Conservation (phyloP, 2,329 filamentous ascomycete species). For the Rhinocladiella mackenziei region DNA sequence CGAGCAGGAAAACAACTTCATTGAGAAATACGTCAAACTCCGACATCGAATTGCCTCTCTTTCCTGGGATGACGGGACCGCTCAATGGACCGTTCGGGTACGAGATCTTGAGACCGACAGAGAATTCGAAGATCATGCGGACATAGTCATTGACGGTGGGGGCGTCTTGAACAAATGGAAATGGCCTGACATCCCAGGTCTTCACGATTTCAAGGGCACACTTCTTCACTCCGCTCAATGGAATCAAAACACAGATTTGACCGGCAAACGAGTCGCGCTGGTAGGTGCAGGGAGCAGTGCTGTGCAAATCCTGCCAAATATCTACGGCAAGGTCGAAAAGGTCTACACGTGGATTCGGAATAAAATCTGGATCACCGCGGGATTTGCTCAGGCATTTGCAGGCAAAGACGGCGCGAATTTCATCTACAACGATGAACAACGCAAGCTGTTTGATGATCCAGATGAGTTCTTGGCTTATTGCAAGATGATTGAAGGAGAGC, state of each 20-base stretch:
- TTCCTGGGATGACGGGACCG: constrained; percentile 32
- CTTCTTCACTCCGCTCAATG: constrained; percentile 36
- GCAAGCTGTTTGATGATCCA: constrained; percentile 22
- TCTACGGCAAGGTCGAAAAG: constrained; percentile 37
- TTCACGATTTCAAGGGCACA: constrained; percentile 36
- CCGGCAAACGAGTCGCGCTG: constrained; percentile 28
- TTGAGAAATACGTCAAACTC: constrained; percentile 31
- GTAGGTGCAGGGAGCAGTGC: constrained; percentile 29
- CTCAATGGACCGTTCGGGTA: constrained; percentile 32
- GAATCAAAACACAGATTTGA: constrained; percentile 31
- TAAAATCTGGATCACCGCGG: constrained; percentile 32
- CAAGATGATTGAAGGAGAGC: constrained; percentile 25
- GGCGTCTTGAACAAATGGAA: constrained; percentile 33
- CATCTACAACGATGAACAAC: constrained; percentile 22
- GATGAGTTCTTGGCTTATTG: constrained; percentile 21
- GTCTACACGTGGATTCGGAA: constrained; percentile 33
- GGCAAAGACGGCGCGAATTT: constrained; percentile 28
- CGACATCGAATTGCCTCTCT: constrained; percentile 30
- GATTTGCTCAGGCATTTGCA: constrained; percentile 27
- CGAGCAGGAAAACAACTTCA: constrained; percentile 28
- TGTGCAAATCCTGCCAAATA: constrained; percentile 35
- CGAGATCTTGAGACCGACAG: constrained; percentile 20
- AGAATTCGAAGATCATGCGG: constrained; percentile 28
- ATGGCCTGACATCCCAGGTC: constrained; percentile 38
- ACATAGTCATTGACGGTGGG: constrained; percentile 31